Evolutionary conservation across 2,329 filamentous ascomycete genomes (phyloP).

Genomic region (Thyridium curvatum): DNA sequence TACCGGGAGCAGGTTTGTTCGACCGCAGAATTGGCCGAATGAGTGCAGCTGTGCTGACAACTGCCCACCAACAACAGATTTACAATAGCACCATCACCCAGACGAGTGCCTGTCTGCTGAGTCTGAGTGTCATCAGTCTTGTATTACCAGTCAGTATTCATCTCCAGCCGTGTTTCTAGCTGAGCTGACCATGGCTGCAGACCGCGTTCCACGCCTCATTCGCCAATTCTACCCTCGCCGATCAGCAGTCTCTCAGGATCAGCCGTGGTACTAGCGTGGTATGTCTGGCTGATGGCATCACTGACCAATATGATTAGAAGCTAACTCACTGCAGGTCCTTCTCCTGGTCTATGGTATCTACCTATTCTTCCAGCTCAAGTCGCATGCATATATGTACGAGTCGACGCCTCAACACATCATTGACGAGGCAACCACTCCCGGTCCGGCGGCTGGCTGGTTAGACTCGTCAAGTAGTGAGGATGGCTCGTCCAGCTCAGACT

Average conservation of each 20-base stretch:
- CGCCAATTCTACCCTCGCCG: constrained; percentile 52
- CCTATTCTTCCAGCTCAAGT: constrained; percentile 85
- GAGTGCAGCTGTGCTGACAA: background rate
- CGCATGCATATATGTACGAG: constrained; percentile 85
- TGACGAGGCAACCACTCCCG: constrained; percentile 83
- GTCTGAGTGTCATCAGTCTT: constrained; percentile 83
- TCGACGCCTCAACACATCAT: constrained; percentile 90
- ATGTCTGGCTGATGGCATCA: constrained; percentile 22
- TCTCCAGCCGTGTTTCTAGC: too few species aligned
- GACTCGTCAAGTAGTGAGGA: constrained; percentile 59
- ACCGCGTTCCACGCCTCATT: constrained; percentile 93
- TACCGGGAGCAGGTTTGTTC: constrained; percentile 72
- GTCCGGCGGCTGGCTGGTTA: constrained; percentile 75
- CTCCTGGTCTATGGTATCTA: constrained; percentile 79
- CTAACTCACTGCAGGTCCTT: constrained; percentile 48
- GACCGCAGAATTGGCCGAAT: too few species aligned
- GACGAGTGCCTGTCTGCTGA: constrained; percentile 90
- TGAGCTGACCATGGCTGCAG: constrained; percentile 28
- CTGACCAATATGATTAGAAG: constrained; percentile 2
- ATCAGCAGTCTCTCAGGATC: constrained; percentile 70
- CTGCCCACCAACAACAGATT: constrained; percentile 48
- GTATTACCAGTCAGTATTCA: constrained; percentile 70
- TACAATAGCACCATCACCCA: constrained; percentile 95
- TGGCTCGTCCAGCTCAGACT: constrained; percentile 57
- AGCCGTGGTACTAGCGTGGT: constrained; percentile 86